Percentiles rank a stretch among this genome's conserved stretches.
phyloP scores from a whole-genome alignment of 2,329 filamentous ascomycete species.

The Raffaelea deltoideospora region DNA sequence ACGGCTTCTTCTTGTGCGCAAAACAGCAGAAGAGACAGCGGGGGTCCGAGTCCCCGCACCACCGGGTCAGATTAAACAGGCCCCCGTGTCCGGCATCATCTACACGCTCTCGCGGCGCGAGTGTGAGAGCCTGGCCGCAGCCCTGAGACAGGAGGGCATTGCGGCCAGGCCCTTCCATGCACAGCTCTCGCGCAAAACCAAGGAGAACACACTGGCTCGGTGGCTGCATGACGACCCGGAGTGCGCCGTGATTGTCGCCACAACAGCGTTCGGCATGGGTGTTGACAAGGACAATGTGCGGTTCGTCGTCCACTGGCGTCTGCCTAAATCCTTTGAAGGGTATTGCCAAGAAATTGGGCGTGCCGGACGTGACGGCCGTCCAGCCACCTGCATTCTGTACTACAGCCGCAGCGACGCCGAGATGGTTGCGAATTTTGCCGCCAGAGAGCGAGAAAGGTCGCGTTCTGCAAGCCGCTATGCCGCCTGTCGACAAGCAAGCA shows the following conservation, averaged over 20 bases:
- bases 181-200: conserved; percentile 49
- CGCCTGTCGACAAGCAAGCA: conserved; percentile 44
- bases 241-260: conserved; percentile 88
- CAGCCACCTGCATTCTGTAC: conserved; percentile 75
- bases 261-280: conserved; percentile 94
- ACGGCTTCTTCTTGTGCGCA: conserved; percentile 40
- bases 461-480: too few relatives aligned
- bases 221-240: conserved; percentile 62
- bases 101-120: conserved; percentile 64
- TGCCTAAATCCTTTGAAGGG: conserved; percentile 87
- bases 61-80: too few relatives aligned
- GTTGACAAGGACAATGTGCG: conserved; percentile 93
- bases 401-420: conserved; percentile 81
- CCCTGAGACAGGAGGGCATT: conserved; percentile 52
- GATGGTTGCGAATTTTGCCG: conserved; percentile 44
- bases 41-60: too few relatives aligned
- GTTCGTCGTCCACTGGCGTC: conserved; percentile 88
- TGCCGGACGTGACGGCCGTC: conserved; percentile 78
- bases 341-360: conserved; percentile 94
- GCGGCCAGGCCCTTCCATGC: conserved; percentile 62
- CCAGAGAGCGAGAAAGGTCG: too few relatives aligned
- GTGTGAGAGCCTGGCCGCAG: conserved; percentile 54
- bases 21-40: conserved; percentile 26
- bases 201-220: conserved; percentile 52
- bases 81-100: conserved; percentile 56